Evolutionary conservation across 352 stramenopile species (phyloP), one percentile per base, ranked within the genome.

Genomic region (Stramenopiles sp.): DNA sequence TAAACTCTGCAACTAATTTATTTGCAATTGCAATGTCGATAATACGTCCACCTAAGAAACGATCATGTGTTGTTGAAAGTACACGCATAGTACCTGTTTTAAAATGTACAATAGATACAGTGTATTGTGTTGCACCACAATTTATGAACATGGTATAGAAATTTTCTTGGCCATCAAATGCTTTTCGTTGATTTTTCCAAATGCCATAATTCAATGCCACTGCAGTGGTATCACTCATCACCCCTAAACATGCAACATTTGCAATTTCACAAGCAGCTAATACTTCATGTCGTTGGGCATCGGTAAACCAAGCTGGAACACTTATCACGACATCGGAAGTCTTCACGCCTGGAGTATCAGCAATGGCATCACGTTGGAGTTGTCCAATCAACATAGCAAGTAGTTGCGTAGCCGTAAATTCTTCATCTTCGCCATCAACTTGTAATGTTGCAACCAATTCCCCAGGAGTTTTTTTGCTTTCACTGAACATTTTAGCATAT

Each of bases 111-210:
- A 98, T 86, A 79, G 89, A 93, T 32, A 93, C 89, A 31, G 89
- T 93, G 76, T 27, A 80, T 63, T n/a, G 63, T 13, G 90, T 96
- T 91, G 85, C 89, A 32, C 96, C 96, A 83, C 99, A 91, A 85
- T 99, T 96, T 78, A 99, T 93, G 84, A 99, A 99, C 90, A 99
- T 97, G 78, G 98, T 91, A 84, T 98, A 88, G 65, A 96, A 93
- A 23, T 93, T 89, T 79, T 97, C 88, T 73, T 93, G 85, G 82
- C 92, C 90, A 85, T 93, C 85, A 84, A 97, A 97, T 63, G 95
- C 85, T 80, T 95, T 95, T 84, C 94, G 92, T n/a, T 91, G 90
- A 82, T 89, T 94, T 85, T 95, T 94, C 89, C 96, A 97, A 82
- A 98, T 97, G 65, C 94, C 94, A 85, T 97, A 98, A 6, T 90